Base-by-base conservation (phyloP, 2,329 filamentous ascomycete species). In the Sclerotinia glacialis region DNA sequence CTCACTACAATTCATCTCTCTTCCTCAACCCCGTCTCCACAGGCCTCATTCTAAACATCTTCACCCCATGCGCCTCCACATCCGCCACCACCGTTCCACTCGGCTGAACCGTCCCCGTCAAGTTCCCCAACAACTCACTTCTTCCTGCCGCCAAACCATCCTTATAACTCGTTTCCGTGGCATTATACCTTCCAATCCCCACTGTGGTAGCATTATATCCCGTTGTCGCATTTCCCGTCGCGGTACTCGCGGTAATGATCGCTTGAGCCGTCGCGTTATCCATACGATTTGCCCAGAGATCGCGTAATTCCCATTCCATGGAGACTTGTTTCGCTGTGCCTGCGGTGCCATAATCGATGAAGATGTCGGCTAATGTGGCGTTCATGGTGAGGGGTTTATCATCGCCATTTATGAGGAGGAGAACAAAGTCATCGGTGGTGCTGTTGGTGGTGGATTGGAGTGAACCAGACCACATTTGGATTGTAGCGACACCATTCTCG, bases 211-310 rank as follows among this genome's bases (percentile, higher is more conserved):
- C 76, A 66, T 77, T 77, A 21, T 68, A 70, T 1, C 73, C 74
- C 44, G 71, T 72, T 3, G 74, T 77, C 5, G 68, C 69, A 50
- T 76, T 76, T 2, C 74, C 74, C 26, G 73, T 69, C 7, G 75
- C 74, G 14, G 75, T 74, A 3, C 75, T 79, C 0, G 79, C 79
- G 61, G 79, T 77, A 16, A 85, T 77, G 40, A 85, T 78, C 0
- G 76, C 74, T 31, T 73, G 71, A 0, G 83, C 82, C 49, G 79
- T 78, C 3, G 74, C 77, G 55, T 80, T 76, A 26, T 74, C 77
- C 82, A 86, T 84, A n/a, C 84, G 77, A 68, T 82, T 80, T 5
- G 79, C 82, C 84, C 84, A 86, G 1, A 86, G 76, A 72, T 86
- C 83, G 58, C 80, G 81, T 7, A 86, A 76, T 68, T 84, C 82